Conservation (phyloP, 306 rosid genomes). For the Pyrus betulifolia region DNA sequence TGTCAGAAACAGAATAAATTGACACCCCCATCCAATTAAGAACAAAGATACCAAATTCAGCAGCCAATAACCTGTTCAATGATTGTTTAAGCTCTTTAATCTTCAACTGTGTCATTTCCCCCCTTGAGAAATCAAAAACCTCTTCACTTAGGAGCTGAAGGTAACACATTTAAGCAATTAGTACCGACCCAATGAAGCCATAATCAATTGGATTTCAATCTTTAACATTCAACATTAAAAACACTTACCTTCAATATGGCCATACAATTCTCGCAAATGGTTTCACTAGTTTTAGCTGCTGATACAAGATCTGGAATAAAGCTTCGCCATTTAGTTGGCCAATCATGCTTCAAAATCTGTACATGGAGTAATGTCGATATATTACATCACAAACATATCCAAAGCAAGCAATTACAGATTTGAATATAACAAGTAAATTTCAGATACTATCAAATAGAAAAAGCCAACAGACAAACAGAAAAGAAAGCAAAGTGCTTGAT, state of each 20-base stretch:
- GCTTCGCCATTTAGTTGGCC: slow-evolving; percentile 94
- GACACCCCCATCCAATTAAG: background rate
- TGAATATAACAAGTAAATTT: background rate
- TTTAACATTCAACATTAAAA: background rate
- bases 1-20: background rate
- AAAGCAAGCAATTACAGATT: background rate
- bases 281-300: slow-evolving; percentile 92
- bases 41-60: background rate
- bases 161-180: slow-evolving; percentile 8
- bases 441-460: background rate
- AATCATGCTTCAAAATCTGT: slow-evolving; percentile 97
- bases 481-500: background rate
- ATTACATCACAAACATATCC: background rate
- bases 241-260: slow-evolving; percentile 71
- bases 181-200: background rate
- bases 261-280: slow-evolving; percentile 96
- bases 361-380: background rate
- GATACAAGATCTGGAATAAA: slow-evolving; percentile 93
- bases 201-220: background rate
- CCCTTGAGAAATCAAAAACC: slow-evolving; percentile 67
- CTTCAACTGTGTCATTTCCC: slow-evolving; percentile 64
- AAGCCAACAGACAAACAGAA: background rate
- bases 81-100: slow-evolving; percentile 62
- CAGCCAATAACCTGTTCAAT: slow-evolving; percentile 58
- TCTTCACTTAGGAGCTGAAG: slow-evolving; percentile 57